Base-by-base conservation (phyloP, 1,139 yeast species). In the Hyphopichia fennica region DNA sequence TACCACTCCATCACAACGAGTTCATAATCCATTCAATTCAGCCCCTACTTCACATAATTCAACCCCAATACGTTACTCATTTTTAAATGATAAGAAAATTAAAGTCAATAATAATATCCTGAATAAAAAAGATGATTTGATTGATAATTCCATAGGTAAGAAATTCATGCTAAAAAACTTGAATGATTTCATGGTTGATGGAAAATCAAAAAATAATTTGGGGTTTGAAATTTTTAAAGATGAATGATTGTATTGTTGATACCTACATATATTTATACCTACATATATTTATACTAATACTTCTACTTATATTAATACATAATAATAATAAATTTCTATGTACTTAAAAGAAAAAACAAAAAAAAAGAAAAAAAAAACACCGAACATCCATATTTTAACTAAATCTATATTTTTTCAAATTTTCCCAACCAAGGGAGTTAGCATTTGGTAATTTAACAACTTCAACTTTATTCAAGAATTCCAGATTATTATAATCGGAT, bases 401-500 rank as follows among this genome's bases (percentile, higher is more conserved):
- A 11, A 45, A 50, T 34, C 59, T 59, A 46, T 62, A 72, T 51
- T 68, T 70, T 43, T 64, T 62, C 42, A 73, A 53, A 45, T 73
- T 73, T 44, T 72, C 78, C 79, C 78, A 73, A 2, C 72, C 79
- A 38, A 73, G 44, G n/a, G 69, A 58, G 46, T 73, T 73, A 19
- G 75, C 65, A 51, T 72, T 73, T 2, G 79, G 79, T 36, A 73
- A 60, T 52, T 69, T 71, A 29, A 73, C 59, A 11, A 72, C 59
- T 48, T 73, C 79, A 23, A 71, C 55, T 45, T 65, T 69, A 41
- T 65, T 69, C 45, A 70, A 58, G 14, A 59, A 46, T 41, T 67
- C 72, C 1, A 75, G 69, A 39, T 67, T 67, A 34, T 51, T 52
- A 5, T 52, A 45, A 39, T 69, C 73, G 0, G 73, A 64, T 44